A percentile compares a stretch with the other conserved stretches of the same genome.
Evolutionary conservation across 805 yeast genomes (phyloP).

Genomic region (Kregervanrija pseudodelftensis): DNA sequence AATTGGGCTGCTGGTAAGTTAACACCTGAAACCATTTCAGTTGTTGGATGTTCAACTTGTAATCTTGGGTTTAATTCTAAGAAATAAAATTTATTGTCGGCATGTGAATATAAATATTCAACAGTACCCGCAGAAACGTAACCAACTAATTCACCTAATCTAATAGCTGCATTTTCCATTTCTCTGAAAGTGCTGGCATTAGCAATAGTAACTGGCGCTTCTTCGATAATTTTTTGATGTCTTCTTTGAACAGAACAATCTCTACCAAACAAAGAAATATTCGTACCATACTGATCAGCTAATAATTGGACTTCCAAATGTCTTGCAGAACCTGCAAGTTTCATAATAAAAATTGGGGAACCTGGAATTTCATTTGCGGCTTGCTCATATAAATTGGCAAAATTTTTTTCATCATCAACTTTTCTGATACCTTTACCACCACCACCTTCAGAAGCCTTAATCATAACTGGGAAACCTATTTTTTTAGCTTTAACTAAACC

Average conservation of each 20-base stretch:
- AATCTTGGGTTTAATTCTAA: slow-evolving; percentile 96
- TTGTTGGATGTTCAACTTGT: slow-evolving; percentile 99
- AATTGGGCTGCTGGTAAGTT: slow-evolving; percentile 97
- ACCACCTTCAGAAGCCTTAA: slow-evolving; percentile 99
- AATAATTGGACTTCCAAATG: slow-evolving; percentile 96
- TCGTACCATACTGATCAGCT: slow-evolving; percentile 98
- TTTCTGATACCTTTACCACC: slow-evolving; percentile 99
- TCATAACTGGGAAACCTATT: slow-evolving; percentile 98
- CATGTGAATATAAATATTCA: slow-evolving; percentile 90
- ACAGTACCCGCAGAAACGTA: slow-evolving; percentile 99
- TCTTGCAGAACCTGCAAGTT: slow-evolving; percentile 94
- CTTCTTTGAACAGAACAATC: slow-evolving; percentile 99
- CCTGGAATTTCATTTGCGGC: slow-evolving; percentile 98
- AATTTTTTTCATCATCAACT: slow-evolving; percentile 79
- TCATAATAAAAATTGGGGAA: slow-evolving; percentile 96
- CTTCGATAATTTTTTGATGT: slow-evolving; percentile 98
- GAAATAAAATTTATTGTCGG: slow-evolving; percentile 92
- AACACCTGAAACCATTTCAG: slow-evolving; percentile 99
- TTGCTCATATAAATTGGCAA: slow-evolving; percentile 72
- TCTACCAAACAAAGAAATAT: slow-evolving; percentile 95
- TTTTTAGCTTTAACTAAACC: slow-evolving; percentile 78
- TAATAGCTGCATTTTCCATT: slow-evolving; percentile 97
- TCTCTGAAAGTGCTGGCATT: slow-evolving; percentile 72
- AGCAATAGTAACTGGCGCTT: slow-evolving; percentile 97
- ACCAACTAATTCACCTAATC: slow-evolving; percentile 94